Percentiles rank a stretch among this genome's conserved stretches.
Conservation (phyloP, 148 eudicot species). For the Limonium bicolor region DNA sequence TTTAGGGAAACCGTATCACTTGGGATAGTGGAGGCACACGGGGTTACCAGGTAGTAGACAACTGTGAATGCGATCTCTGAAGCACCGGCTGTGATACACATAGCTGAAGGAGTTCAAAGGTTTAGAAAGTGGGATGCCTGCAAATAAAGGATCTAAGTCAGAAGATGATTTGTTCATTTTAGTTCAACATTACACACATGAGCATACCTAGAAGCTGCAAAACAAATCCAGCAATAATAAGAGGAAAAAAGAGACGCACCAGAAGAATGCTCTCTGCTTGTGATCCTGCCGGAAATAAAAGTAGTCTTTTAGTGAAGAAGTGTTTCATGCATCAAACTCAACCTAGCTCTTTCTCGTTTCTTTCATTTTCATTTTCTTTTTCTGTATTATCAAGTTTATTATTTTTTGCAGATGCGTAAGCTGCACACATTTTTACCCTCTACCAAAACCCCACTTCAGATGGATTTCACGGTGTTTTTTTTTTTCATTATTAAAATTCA, state of each 20-base stretch:
- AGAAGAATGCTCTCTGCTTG: slow-evolving; percentile 35
- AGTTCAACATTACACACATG: background rate
- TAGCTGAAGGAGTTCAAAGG: slow-evolving; percentile 67
- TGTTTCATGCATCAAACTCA: no score
- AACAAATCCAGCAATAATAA: slow-evolving; percentile 39
- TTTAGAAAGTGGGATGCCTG: slow-evolving; percentile 67
- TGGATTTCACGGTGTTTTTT: no score
- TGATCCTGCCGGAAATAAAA: slow-evolving; percentile 29
- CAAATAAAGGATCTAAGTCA: slow-evolving; percentile 7
- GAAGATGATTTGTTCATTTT: background rate
- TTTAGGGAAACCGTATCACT: background rate
- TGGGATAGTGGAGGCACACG: no score
- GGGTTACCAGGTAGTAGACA: slow-evolving; percentile 53
- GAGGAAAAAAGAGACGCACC: slow-evolving; percentile 40
- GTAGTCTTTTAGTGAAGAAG: no score
- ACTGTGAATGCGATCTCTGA: slow-evolving; percentile 49
- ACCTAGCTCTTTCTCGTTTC: background rate
- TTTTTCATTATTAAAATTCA: background rate
- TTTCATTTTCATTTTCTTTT: background rate
- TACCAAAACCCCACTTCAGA: no score
- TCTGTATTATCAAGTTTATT: no score
- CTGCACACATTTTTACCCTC: no score
- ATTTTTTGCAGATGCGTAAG: no score
- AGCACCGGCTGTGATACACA: slow-evolving; percentile 68
- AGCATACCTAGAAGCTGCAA: slow-evolving; percentile 30